Evolutionary conservation across 2,329 filamentous ascomycete species (phyloP).

Genomic region (Aspergillus brasiliensis): DNA sequence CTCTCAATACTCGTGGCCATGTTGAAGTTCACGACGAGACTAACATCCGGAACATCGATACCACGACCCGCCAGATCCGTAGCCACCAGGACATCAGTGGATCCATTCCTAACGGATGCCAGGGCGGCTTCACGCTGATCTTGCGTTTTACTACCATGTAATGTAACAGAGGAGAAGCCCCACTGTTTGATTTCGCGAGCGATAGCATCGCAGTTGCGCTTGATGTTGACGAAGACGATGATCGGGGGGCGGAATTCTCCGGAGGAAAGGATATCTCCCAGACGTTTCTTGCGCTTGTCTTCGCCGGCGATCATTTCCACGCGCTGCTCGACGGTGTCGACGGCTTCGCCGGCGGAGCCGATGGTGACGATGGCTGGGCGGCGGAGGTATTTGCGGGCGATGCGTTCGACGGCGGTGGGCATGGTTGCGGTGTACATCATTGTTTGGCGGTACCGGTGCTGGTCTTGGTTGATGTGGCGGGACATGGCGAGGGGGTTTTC

Average conservation of each 20-base stretch:
- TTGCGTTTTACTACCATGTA: constrained; percentile 96
- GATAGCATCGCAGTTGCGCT: constrained; percentile 95
- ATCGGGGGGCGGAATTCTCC: constrained; percentile 83
- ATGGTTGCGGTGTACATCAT: constrained; percentile 99
- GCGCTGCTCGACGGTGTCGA: constrained; percentile 96
- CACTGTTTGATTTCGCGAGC: constrained; percentile 91
- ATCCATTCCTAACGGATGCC: constrained; percentile 76
- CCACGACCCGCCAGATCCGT: constrained; percentile 94
- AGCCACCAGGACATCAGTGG: constrained; percentile 85
- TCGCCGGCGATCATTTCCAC: constrained; percentile 90
- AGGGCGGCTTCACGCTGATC: constrained; percentile 95
- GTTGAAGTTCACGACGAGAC: constrained; percentile 96
- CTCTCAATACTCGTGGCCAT: constrained; percentile 92
- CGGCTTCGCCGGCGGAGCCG: constrained; percentile 90
- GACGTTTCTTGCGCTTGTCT: constrained; percentile 93
- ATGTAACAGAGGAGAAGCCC: constrained; percentile 85
- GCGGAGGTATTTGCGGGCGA: constrained; percentile 94
- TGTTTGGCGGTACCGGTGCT: constrained; percentile 78
- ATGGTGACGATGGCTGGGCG: constrained; percentile 93
- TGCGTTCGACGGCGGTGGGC: constrained; percentile 87
- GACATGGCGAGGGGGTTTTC: constrained; percentile 87
- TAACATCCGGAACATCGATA: constrained; percentile 96
- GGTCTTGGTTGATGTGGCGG: constrained; percentile 69
- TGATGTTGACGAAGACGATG: constrained; percentile 99
- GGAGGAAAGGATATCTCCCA: constrained; percentile 84